Evolutionary conservation across 495 filamentous ascomycete species (phyloP).

Genomic region (Opeltia flavorubescens): DNA sequence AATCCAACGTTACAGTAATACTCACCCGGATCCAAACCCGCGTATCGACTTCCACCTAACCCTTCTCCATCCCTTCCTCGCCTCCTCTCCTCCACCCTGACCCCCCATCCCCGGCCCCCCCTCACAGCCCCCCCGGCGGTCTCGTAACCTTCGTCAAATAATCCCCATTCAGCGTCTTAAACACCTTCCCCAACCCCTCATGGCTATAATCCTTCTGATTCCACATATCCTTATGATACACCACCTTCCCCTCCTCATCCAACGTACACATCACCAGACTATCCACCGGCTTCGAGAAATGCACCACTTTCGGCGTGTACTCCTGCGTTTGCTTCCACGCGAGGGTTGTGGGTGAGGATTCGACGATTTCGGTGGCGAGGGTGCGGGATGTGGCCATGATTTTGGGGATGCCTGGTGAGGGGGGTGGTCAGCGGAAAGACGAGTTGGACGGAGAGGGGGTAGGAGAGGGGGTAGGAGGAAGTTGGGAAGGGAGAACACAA

Average conservation of each 20-base stretch:
- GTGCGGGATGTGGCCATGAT: slow-evolving; percentile 26
- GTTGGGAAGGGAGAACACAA: background rate
- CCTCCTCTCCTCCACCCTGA: too few relatives aligned
- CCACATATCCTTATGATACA: slow-evolving; percentile 40
- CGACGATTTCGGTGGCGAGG: slow-evolving; percentile 26
- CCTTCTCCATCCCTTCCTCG: too few relatives aligned
- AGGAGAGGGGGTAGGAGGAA: too few relatives aligned
- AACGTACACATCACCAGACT: slow-evolving; percentile 26
- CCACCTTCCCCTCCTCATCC: slow-evolving; percentile 29
- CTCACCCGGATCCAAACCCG: too few relatives aligned
- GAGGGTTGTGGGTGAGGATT: slow-evolving; percentile 19
- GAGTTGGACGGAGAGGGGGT: background rate
- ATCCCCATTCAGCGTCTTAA: slow-evolving; percentile 37
- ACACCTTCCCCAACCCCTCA: slow-evolving; percentile 30
- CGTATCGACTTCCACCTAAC: background rate
- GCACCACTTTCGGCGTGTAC: slow-evolving; percentile 25
- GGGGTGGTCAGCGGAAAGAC: background rate
- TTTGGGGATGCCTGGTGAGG: slow-evolving; percentile 23
- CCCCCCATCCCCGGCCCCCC: too few relatives aligned
- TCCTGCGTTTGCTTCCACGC: slow-evolving; percentile 32
- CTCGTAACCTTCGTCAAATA: slow-evolving; percentile 27
- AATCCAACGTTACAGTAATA: too few relatives aligned
- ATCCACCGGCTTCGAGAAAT: slow-evolving; percentile 25
- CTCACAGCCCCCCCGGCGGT: slow-evolving; percentile 18
- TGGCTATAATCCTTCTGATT: slow-evolving; percentile 37